A percentile compares a stretch with the other conserved stretches of the same genome.
phyloP scores from a whole-genome alignment of 1,284 basidiomycete species.

The Taiwanofungus camphoratus region DNA sequence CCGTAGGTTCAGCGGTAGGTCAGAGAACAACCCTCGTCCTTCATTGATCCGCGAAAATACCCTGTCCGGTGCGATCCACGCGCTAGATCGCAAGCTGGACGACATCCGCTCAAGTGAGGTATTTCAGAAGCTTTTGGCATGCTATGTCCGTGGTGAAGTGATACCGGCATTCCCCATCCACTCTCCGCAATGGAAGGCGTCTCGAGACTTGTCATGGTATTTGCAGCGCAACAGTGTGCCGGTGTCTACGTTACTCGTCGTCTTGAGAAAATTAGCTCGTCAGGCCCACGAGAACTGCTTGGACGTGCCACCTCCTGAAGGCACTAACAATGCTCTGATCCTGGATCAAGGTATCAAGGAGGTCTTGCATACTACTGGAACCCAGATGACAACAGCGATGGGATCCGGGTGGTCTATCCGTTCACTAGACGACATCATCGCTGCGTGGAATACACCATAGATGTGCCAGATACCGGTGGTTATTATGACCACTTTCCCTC shows the following conservation, averaged over 20 bases:
- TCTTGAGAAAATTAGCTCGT: conserved; percentile 51
- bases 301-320: conserved; percentile 42
- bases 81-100: conserved; percentile 52
- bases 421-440: conserved; percentile 58
- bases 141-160: conserved; percentile 40
- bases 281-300: conserved; percentile 54
- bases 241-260: conserved; percentile 52
- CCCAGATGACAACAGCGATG: conserved; percentile 57
- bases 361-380: conserved; percentile 61
- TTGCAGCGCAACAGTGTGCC: conserved; percentile 64
- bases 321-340: conserved; percentile 38
- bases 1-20: conserved; percentile 58
- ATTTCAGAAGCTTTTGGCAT: conserved; percentile 42
- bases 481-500: too few relatives aligned
- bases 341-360: conserved; percentile 62
- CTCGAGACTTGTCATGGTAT: conserved; percentile 47
- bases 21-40: conserved; percentile 57
- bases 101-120: conserved; percentile 34
- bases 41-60: conserved; percentile 66
- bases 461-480: too few relatives aligned
- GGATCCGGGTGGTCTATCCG: conserved; percentile 64
- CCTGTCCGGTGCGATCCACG: conserved; percentile 55
- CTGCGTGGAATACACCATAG: conserved; percentile 52
- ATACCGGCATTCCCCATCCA: conserved; percentile 23
- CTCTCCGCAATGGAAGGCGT: conserved; percentile 29